Conservation (phyloP, 2,329 filamentous ascomycete genomes). For the Fusarium verticillioides region DNA sequence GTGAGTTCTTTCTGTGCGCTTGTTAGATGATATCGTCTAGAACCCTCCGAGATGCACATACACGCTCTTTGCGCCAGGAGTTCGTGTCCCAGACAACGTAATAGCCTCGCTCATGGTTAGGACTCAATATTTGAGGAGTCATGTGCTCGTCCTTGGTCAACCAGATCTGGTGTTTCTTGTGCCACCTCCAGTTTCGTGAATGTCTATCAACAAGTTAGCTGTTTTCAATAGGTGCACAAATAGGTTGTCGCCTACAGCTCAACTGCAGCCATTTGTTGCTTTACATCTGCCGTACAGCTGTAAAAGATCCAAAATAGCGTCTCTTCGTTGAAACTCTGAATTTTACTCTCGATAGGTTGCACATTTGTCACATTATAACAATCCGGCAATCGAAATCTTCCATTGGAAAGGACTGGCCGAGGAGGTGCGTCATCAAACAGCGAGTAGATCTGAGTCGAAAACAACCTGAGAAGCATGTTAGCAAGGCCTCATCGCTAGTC, state of each 20-base stretch:
- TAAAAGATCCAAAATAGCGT: slow-evolving; percentile 78
- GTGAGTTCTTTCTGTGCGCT: slow-evolving; percentile 66
- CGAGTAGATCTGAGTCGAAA: slow-evolving; percentile 70
- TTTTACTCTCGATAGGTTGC: slow-evolving; percentile 72
- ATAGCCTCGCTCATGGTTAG: slow-evolving; percentile 71
- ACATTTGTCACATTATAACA: slow-evolving; percentile 76
- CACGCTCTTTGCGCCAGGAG: slow-evolving; percentile 72
- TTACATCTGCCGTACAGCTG: slow-evolving; percentile 70
- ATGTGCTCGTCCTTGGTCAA: slow-evolving; percentile 75
- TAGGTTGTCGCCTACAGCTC: slow-evolving; percentile 63
- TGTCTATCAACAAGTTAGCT: slow-evolving; percentile 56
- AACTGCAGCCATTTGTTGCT: slow-evolving; percentile 71
- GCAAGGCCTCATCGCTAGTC: not conserved
- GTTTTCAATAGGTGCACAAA: not conserved
- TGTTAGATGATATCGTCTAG: slow-evolving; percentile 27
- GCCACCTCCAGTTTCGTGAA: slow-evolving; percentile 74
- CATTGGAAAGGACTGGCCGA: slow-evolving; percentile 61
- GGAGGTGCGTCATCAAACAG: slow-evolving; percentile 70
- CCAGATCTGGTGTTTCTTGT: slow-evolving; percentile 74
- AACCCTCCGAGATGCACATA: slow-evolving; percentile 52
- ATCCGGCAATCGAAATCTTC: slow-evolving; percentile 69
- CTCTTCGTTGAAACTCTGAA: slow-evolving; percentile 74
- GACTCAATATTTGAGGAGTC: slow-evolving; percentile 69
- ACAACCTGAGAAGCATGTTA: slow-evolving; percentile 53
- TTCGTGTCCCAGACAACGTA: slow-evolving; percentile 74